Base-by-base conservation (phyloP, 23 red algal species). In the Gracilaria gracilis region DNA sequence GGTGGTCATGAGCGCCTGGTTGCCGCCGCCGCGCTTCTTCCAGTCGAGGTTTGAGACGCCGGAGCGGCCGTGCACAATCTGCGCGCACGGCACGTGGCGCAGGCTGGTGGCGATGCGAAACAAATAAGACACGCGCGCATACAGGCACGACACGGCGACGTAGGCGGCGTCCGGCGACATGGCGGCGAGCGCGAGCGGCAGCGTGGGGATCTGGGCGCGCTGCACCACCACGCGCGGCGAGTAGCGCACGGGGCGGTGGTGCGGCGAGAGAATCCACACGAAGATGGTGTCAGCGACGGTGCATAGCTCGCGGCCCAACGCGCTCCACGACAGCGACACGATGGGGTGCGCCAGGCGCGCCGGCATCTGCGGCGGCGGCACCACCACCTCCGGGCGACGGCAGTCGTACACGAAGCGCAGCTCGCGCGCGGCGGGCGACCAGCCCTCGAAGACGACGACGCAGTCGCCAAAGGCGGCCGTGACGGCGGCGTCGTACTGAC, bases 11-110 rank as follows among this genome's bases (percentile, higher is more conserved):
- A 98, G 82, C 53, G 95, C 95, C 33, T 82, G 82, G 84, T 90
- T 88, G 34, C 95, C 95, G 17, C 91, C 93, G 23, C 95, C 90
- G 14, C 89, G 57, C 36, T 58, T 75, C 73, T 98, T 98, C 95
- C 95, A 98, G 25, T 94, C 85, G 21, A 93, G 61, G 27, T 80
- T 86, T 8, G 88, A 55, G 11, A 98, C 69, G 42, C 95, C 95
- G 28, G 66, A 80, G 19, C 90, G 74, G 15, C 95, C 95, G 69
- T 85, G 88, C 19, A 72, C 81, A 54, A 94, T 47, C 72, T 94
- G 82, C 3, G 91, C 82, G 55, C 67, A 85, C 25, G 72, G 80
- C 29, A 42, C 21, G 32, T 28, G 14, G 6, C 31, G 2, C 14
- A 46, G 51, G 36, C 83, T 66, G 49, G 40, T 84, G 33, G 65